Base-by-base conservation (phyloP, 495 filamentous ascomycete genomes). In the Massariosphaeria phaeospora region DNA sequence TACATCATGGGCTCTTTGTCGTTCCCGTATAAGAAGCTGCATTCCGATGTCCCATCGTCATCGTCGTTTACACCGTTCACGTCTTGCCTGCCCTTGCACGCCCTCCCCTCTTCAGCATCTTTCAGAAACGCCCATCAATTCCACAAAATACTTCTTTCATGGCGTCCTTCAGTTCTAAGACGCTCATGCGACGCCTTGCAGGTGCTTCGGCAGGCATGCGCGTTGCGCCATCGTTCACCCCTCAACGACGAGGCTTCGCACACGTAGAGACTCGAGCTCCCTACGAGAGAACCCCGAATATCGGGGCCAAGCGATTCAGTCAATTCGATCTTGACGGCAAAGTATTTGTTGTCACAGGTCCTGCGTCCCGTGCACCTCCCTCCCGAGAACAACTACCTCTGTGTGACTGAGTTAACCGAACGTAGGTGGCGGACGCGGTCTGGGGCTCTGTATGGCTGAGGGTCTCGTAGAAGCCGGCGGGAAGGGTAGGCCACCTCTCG, bases 381-480 rank as follows among this genome's bases (percentile, higher is more conserved):
- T 26, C 24, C 13, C 4, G 21, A 11, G n/a, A n/a, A 30, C 15
- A 8, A 18, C 30, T 48, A 13, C 26, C 39, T 15, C 7, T 18
- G 15, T 40, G 24, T 21, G 17, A 48, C 30, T 34, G 25, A 49
- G 25, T 34, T 62, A 35, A 62, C 25, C 7, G 23, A 21, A 4
- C 21, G 9, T 36, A 64, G 62, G 62, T 24, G 51, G 53, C 31
- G 66, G 51, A 3, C 63, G 55, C 8, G 60, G 60, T 13, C 30
- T 88, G 3, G 84, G 85, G 8, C 69, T 89, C 6, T 74, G 77
- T 3, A 77, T 87, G 67, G 80, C 81, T 1, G 83, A 86, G 62
- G 84, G 81, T 8, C 69, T 87, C n/a, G 75, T 82, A 39, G 83
- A 87, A 61, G 82, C 84, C 12, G 84, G 84, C 9, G 84, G 79